A percentile compares a stretch with the other conserved stretches of the same genome.
Evolutionary conservation across 2,329 filamentous ascomycete species (phyloP).

Genomic region (Ambrosiella xylebori): DNA sequence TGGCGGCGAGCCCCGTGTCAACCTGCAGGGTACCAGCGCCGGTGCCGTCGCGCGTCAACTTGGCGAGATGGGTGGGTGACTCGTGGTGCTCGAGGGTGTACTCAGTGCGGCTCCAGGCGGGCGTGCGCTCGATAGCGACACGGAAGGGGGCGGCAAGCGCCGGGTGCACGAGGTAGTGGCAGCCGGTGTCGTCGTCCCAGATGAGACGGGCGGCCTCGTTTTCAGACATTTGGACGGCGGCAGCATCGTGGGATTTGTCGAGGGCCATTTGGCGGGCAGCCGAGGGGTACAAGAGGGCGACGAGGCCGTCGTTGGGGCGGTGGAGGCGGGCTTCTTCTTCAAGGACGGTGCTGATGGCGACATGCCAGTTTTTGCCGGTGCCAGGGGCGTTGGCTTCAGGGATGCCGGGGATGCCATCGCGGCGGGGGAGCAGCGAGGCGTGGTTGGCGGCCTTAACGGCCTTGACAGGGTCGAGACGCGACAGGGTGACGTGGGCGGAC

Average conservation of each 20-base stretch:
- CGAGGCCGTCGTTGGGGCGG: slow-evolving; percentile 42
- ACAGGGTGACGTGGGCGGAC: slow-evolving; percentile 42
- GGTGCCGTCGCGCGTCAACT: slow-evolving; percentile 41
- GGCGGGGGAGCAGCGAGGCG: neutral
- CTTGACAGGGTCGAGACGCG: slow-evolving; percentile 42
- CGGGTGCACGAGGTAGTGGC: slow-evolving; percentile 46
- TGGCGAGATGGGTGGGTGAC: slow-evolving; percentile 40
- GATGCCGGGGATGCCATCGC: slow-evolving; percentile 17
- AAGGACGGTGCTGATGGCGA: slow-evolving; percentile 39
- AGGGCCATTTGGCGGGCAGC: slow-evolving; percentile 46
- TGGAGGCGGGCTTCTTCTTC: slow-evolving; percentile 36
- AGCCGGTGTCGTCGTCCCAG: slow-evolving; percentile 46
- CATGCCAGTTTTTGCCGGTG: slow-evolving; percentile 34
- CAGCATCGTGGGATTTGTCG: slow-evolving; percentile 32
- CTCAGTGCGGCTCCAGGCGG: slow-evolving; percentile 42
- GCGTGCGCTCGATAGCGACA: slow-evolving; percentile 38
- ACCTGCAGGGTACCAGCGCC: slow-evolving; percentile 44
- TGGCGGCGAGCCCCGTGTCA: slow-evolving; percentile 40
- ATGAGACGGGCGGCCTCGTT: slow-evolving; percentile 53
- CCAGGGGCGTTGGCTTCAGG: slow-evolving; percentile 16
- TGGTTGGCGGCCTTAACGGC: slow-evolving; percentile 27
- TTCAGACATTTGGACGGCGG: slow-evolving; percentile 45
- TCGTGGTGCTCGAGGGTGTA: slow-evolving; percentile 50
- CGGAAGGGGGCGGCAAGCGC: slow-evolving; percentile 46
- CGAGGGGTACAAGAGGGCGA: slow-evolving; percentile 51